A percentile compares a stretch with the other conserved stretches of the same genome.
Conservation (phyloP, 352 stramenopile species). For the Globisporangium abappressorium region DNA sequence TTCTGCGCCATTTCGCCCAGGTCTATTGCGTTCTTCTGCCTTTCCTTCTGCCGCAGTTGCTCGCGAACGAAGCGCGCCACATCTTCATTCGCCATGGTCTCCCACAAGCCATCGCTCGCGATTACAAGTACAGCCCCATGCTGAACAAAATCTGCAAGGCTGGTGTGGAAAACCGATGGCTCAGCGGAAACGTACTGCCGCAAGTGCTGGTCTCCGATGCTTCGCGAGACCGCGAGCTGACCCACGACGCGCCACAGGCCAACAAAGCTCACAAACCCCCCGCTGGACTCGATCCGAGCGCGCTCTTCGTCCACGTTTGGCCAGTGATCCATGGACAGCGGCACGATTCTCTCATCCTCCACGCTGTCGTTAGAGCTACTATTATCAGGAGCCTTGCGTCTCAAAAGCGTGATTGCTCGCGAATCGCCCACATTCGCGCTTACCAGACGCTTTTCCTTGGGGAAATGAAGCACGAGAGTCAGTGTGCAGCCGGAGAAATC, state of each 20-base stretch:
- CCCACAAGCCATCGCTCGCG: constrained; percentile 79
- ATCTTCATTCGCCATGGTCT: constrained; percentile 56
- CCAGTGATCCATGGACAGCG: constrained; percentile 62
- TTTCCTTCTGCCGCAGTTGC: constrained; percentile 19
- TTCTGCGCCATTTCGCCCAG: constrained; percentile 76
- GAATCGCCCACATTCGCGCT: constrained; percentile 87
- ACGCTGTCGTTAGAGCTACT: too few species aligned
- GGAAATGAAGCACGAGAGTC: constrained; percentile 71
- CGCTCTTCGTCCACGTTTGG: constrained; percentile 49
- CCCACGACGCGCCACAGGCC: constrained; percentile 88
- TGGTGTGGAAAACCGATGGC: constrained; percentile 65
- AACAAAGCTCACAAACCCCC: constrained; percentile 64
- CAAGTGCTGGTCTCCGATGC: constrained; percentile 89
- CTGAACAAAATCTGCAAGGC: constrained; percentile 3
- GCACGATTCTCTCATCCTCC: constrained; percentile 8
- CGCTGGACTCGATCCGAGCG: constrained; percentile 68
- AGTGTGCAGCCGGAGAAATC: constrained; percentile 84
- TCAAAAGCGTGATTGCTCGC: constrained; percentile 52
- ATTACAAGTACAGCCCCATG: constrained; percentile 38
- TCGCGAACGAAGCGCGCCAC: constrained; percentile 49
- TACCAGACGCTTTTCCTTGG: constrained; percentile 44
- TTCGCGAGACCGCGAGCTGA: constrained; percentile 89
- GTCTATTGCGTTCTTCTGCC: constrained; percentile 21
- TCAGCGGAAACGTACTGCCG: constrained; percentile 77
- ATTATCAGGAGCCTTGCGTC: not conserved